Conservation (phyloP, 306 rosid species). For the Cucumis hystrix region DNA sequence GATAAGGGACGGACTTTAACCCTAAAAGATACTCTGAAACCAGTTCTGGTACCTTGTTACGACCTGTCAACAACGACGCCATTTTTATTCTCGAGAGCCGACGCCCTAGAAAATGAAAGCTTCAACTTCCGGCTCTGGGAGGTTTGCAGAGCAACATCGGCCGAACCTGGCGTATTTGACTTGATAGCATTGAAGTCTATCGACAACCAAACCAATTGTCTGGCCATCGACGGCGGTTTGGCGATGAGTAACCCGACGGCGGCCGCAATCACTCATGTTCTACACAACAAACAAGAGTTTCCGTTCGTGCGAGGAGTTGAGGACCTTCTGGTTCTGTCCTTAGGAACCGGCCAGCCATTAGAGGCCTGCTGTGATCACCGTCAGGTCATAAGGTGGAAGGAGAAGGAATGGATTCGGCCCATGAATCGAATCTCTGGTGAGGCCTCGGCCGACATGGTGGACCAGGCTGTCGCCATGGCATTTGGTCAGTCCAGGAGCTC, state of each 20-base stretch:
- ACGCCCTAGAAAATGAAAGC: conserved; percentile 86
- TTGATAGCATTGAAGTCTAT: conserved; percentile 72
- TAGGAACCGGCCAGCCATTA: conserved; percentile 69
- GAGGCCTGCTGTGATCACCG: conserved; percentile 54
- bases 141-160: conserved; percentile 89
- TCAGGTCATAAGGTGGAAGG: conserved; percentile 60
- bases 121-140: conserved; percentile 91
- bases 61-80: conserved; percentile 92
- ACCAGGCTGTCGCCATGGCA: conserved; percentile 95
- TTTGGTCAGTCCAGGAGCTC: conserved; percentile 61
- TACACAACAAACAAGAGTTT: conserved; percentile 93
- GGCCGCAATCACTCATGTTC: conserved; percentile 96
- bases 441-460: conserved; percentile 79
- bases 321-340: conserved; percentile 77
- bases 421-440: conserved; percentile 75
- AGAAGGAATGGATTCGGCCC: conserved; percentile 91
- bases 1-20: conserved; percentile 43
- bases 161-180: conserved; percentile 67
- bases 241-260: conserved; percentile 89
- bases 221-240: conserved; percentile 82
- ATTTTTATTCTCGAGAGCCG: conserved; percentile 90
- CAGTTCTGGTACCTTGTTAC: conserved; percentile 83
- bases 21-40: conserved; percentile 79
- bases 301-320: conserved; percentile 98
- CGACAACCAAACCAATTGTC: conserved; percentile 49